Percentiles rank a stretch among this genome's conserved stretches.
Conservation (phyloP, 2,329 filamentous ascomycete species). For the Hypoxylon rubiginosum region DNA sequence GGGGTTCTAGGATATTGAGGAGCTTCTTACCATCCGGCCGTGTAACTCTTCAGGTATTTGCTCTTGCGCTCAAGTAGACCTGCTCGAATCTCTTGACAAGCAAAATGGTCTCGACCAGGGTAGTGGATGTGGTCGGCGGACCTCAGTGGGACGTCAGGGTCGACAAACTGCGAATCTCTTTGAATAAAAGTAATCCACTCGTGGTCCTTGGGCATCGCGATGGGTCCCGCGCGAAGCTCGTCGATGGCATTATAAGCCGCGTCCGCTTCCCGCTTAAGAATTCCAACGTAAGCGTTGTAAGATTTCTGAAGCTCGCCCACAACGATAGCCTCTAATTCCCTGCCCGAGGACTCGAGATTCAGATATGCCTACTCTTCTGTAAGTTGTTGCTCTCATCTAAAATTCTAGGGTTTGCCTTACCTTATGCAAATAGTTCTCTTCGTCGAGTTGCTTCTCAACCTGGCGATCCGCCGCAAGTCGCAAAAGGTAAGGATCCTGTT, state of each 20-base stretch:
- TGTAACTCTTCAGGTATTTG: slow-evolving; percentile 98
- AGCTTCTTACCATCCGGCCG: slow-evolving; percentile 84
- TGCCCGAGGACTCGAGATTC: slow-evolving; percentile 92
- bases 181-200: slow-evolving; percentile 91
- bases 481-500: slow-evolving; percentile 92
- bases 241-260: slow-evolving; percentile 83
- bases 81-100: slow-evolving; percentile 85
- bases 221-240: slow-evolving; percentile 84
- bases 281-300: slow-evolving; percentile 92
- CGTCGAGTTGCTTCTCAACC: slow-evolving; percentile 91
- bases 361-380: slow-evolving; percentile 78
- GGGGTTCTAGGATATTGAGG: slow-evolving; percentile 3
- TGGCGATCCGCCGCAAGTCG: slow-evolving; percentile 89
- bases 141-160: slow-evolving; percentile 84
- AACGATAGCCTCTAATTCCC: slow-evolving; percentile 95
- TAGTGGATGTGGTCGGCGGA: slow-evolving; percentile 88
- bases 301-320: slow-evolving; percentile 98
- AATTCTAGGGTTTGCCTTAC: slow-evolving; percentile 63
- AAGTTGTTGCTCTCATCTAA: slow-evolving; percentile 34
- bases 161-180: slow-evolving; percentile 86
- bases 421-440: slow-evolving; percentile 96
- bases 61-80: slow-evolving; percentile 97
- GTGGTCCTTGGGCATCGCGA: slow-evolving; percentile 92
- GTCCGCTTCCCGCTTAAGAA: slow-evolving; percentile 91
- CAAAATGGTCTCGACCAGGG: slow-evolving; percentile 87